A percentile compares a stretch with the other conserved stretches of the same genome.
These are phyloP conservation scores for Hortiboletus campestris DNA, from an alignment of 768 basidiomycete genomes.

Conservation along the genomic window DNA sequence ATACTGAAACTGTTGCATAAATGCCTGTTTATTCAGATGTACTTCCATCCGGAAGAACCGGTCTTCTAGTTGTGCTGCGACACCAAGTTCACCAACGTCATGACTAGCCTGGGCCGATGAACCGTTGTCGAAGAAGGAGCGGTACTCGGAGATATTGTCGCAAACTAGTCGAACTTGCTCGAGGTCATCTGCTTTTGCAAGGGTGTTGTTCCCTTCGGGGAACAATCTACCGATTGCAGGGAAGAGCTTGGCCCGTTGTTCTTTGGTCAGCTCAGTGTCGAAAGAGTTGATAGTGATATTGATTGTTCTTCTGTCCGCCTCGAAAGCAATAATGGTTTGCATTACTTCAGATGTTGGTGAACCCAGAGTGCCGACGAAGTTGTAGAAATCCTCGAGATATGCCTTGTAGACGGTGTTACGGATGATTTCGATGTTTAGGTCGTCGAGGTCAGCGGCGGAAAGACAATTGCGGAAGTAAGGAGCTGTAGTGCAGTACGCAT, in stretches of 20 bases:
- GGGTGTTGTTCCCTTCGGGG: conserved; percentile 92
- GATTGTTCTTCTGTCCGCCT: conserved; percentile 94
- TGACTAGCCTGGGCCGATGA: conserved; percentile 32
- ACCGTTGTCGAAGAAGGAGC: conserved; percentile 78
- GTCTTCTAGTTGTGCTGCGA: conserved; percentile 79
- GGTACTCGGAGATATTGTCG: conserved; percentile 88
- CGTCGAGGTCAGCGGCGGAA: conserved; percentile 93
- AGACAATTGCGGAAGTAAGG: conserved; percentile 97
- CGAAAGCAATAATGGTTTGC: conserved; percentile 89
- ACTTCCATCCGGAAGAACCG: conserved; percentile 94
- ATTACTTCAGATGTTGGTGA: conserved; percentile 89
- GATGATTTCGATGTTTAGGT: conserved; percentile 99
- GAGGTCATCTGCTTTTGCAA: conserved; percentile 92
- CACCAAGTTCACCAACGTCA: conserved; percentile 43
- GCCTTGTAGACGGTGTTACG: conserved; percentile 99
- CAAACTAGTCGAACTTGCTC: conserved; percentile 88
- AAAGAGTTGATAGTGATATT: conserved; percentile 99
- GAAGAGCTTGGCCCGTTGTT: conserved; percentile 91
- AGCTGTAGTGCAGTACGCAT: conserved; percentile 41
- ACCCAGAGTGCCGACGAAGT: conserved; percentile 75
- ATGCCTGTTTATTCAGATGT: conserved; percentile 88
- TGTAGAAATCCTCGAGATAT: conserved; percentile 96
- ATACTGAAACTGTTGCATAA: conserved; percentile 96
- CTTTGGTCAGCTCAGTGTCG: conserved; percentile 91
- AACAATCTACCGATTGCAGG: conserved; percentile 91